Conservation (phyloP, 257 asterid genomes). For the Fraxinus anomala region DNA sequence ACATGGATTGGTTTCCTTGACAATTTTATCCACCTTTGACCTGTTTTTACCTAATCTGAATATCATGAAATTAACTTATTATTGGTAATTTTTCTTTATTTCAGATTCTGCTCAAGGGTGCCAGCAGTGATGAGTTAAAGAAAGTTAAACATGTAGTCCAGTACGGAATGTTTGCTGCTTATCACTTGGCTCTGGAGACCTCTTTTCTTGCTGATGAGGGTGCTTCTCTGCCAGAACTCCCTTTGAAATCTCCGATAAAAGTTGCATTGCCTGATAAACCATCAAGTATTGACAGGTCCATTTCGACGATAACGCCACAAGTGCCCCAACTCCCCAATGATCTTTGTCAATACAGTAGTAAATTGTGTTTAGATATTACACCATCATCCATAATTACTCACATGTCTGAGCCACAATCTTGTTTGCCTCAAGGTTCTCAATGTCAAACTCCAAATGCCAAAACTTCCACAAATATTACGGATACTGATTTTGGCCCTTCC, state of each 20-base stretch:
- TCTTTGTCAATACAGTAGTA: conserved; percentile 34
- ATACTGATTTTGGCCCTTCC: conserved; percentile 15
- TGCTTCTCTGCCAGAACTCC: conserved; percentile 67
- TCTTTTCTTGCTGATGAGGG: conserved; percentile 86
- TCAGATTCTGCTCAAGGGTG: conserved; percentile 81
- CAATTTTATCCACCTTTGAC: conserved; percentile 10
- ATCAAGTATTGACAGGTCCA: conserved; percentile 52
- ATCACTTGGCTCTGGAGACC: conserved; percentile 73
- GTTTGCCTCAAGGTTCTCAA: conserved; percentile 30
- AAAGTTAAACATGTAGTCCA: conserved; percentile 67
- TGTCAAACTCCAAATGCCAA: conserved; percentile 35
- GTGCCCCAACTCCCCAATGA: conserved; percentile 21
- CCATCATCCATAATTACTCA: conserved; percentile 30
- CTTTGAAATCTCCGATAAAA: conserved; percentile 62
- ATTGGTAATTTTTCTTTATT: conserved; percentile 18
- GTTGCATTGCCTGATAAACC: conserved; percentile 68
- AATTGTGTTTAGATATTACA: conserved; percentile 27
- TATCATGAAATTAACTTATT: background rate
- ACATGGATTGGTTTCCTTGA: conserved; percentile 11
- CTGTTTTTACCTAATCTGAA: background rate
- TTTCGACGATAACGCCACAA: conserved; percentile 46
- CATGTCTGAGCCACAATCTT: conserved; percentile 32
- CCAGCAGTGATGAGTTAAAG: conserved; percentile 74
- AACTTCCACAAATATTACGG: conserved; percentile 22
- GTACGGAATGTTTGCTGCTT: conserved; percentile 75